Percentiles rank a stretch among this genome's conserved stretches.
Conservation (phyloP, 1,139 yeast genomes). For the Lodderomyces jiufengensis region DNA sequence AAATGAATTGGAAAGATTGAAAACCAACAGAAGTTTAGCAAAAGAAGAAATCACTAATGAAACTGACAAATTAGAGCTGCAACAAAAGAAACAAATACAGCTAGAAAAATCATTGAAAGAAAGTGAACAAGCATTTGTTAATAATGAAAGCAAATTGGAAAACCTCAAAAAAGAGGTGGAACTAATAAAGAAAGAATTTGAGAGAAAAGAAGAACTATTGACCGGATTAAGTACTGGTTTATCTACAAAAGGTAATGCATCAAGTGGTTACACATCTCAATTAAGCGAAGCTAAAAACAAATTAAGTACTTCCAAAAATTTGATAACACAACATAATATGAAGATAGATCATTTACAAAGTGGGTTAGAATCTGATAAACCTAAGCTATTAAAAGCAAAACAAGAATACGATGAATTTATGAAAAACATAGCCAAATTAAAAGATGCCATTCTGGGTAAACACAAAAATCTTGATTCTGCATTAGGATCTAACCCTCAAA, state of each 20-base stretch:
- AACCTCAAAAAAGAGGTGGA: slow-evolving; percentile 41
- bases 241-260: slow-evolving; percentile 71
- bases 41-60: slow-evolving; percentile 55
- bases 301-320: slow-evolving; percentile 52
- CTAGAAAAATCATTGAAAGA: slow-evolving; percentile 26
- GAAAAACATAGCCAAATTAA: slow-evolving; percentile 42
- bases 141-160: slow-evolving; percentile 37
- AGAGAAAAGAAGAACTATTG: slow-evolving; percentile 71
- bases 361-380: slow-evolving; percentile 50
- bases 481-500: slow-evolving; percentile 59
- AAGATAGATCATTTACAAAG: slow-evolving; percentile 55
- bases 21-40: slow-evolving; percentile 59
- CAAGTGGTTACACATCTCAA: slow-evolving; percentile 79
- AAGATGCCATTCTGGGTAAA: slow-evolving; percentile 34
- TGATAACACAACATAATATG: slow-evolving; percentile 58
- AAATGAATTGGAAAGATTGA: slow-evolving; percentile 66
- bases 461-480: slow-evolving; percentile 40
- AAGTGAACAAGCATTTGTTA: slow-evolving; percentile 23
- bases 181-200: slow-evolving; percentile 46
- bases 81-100: slow-evolving; percentile 16
- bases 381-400: slow-evolving; percentile 54
- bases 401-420: slow-evolving; percentile 45
- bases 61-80: slow-evolving; percentile 4
- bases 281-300: slow-evolving; percentile 61
- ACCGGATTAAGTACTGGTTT: slow-evolving; percentile 89